Conservation (phyloP, 306 rosid genomes). For the Purshia tridentata region DNA sequence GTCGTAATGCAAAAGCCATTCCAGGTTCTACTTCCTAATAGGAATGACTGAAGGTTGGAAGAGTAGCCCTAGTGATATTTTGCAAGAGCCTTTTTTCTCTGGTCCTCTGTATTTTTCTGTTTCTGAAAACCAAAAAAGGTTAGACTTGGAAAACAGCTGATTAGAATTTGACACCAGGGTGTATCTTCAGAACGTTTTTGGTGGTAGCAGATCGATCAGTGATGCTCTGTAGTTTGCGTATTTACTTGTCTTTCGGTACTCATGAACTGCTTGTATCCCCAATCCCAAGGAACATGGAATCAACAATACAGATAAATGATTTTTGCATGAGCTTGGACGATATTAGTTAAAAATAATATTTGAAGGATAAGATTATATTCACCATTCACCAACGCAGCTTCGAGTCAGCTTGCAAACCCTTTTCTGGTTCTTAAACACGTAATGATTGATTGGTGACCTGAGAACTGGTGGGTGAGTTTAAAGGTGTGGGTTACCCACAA, state of each 20-base stretch:
- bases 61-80: not conserved
- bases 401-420: not conserved
- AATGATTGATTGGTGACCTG: not conserved
- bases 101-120: not conserved
- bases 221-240: not conserved
- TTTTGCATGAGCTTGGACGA: not conserved
- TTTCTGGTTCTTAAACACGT: not conserved
- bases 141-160: too few species aligned
- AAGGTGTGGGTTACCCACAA: too few species aligned
- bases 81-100: slow-evolving; percentile 2
- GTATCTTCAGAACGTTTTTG: too few species aligned
- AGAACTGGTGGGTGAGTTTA: too few species aligned
- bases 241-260: not conserved
- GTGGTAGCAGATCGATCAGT: too few species aligned
- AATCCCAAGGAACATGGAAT: not conserved
- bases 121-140: not conserved
- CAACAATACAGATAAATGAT: not conserved
- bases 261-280: not conserved
- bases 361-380: too few species aligned
- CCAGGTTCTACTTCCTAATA: slow-evolving; percentile 17
- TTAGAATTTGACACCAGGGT: too few species aligned
- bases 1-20: slow-evolving; percentile 33
- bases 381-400: too few species aligned
- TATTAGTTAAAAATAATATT: too few species aligned
- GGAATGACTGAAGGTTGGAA: not conserved